Percentiles rank a stretch among this genome's conserved stretches.
These are phyloP conservation scores for Clarireedia paspali DNA, from an alignment of 2,329 filamentous ascomycete genomes.

Conservation along the genomic window DNA sequence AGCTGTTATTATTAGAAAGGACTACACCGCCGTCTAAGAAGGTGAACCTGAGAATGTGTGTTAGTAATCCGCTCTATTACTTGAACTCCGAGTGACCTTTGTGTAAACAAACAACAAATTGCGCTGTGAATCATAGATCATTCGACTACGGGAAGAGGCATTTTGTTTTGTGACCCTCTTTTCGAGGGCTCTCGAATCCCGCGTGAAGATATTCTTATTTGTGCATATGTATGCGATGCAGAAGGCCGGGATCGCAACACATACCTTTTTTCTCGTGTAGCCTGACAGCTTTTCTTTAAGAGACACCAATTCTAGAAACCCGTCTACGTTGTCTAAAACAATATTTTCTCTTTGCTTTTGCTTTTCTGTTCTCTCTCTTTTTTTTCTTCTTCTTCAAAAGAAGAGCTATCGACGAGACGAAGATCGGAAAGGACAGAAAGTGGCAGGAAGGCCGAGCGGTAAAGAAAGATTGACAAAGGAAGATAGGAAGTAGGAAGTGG, in stretches of 20 bases:
- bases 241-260: slow-evolving; percentile 1
- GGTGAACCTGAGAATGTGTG: neutral
- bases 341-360: no score
- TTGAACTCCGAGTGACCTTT: neutral
- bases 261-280: slow-evolving; percentile 6
- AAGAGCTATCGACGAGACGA: neutral
- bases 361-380: neutral
- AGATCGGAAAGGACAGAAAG: slow-evolving; percentile 4
- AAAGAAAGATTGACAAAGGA: slow-evolving; percentile 6
- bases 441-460: neutral
- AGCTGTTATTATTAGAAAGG: slow-evolving; percentile 2
- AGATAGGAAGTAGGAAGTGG: neutral
- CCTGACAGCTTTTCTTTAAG: slow-evolving; percentile 2
- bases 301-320: neutral
- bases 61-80: slow-evolving; percentile 4
- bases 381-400: neutral
- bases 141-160: slow-evolving; percentile 1
- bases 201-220: neutral
- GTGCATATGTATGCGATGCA: slow-evolving; percentile 6
- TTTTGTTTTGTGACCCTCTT: slow-evolving; percentile 1
- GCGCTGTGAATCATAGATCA: slow-evolving; percentile 2
- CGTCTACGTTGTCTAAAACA: neutral
- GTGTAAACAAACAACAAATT: slow-evolving; percentile 4
- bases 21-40: neutral
- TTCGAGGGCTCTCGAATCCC: slow-evolving; percentile 7